Evolutionary conservation across 352 stramenopile species (phyloP).

Genomic region (Globisporangium middletonii): DNA sequence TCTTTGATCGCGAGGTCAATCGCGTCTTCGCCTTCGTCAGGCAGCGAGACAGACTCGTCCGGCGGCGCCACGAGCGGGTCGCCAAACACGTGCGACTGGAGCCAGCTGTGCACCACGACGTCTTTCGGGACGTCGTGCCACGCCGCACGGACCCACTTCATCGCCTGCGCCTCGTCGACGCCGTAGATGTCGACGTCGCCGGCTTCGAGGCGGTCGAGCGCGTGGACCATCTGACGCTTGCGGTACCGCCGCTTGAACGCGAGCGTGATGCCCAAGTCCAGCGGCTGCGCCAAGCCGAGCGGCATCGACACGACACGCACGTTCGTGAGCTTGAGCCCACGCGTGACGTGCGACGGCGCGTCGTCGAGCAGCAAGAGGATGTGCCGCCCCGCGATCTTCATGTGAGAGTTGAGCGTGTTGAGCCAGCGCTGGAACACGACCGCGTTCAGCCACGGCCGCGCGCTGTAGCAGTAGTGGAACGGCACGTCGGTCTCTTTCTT

Average conservation of each 20-base stretch:
- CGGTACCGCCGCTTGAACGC: constrained; percentile 27
- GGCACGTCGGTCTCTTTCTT: constrained; percentile 2
- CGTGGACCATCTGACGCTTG: constrained; percentile 14
- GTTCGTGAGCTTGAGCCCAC: constrained; percentile 23
- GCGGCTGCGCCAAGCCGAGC: constrained; percentile 4
- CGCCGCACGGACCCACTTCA: constrained; percentile 12
- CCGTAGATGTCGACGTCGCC: constrained; percentile 8
- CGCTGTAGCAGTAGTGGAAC: constrained; percentile 25
- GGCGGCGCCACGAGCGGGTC: neutral
- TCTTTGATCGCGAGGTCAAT: constrained; percentile 12
- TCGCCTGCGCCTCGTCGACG: constrained; percentile 11
- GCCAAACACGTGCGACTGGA: constrained; percentile 9
- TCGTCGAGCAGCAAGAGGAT: constrained; percentile 24
- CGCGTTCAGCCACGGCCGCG: constrained; percentile 22
- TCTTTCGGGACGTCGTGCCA: constrained; percentile 10
- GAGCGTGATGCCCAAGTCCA: constrained; percentile 10
- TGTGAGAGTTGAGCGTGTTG: constrained; percentile 20
- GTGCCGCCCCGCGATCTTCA: constrained; percentile 23
- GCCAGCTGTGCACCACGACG: constrained; percentile 10
- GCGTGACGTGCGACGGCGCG: constrained; percentile 22
- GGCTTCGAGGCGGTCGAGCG: constrained; percentile 14
- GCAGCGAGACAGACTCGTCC: neutral
- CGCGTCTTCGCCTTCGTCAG: constrained; percentile 6
- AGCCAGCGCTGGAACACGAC: constrained; percentile 28
- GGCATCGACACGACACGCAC: constrained; percentile 8